A percentile compares a stretch with the other conserved stretches of the same genome.
These are phyloP conservation scores for Pythium phragmitis DNA, from an alignment of 352 stramenopile genomes.

Conservation along the genomic window DNA sequence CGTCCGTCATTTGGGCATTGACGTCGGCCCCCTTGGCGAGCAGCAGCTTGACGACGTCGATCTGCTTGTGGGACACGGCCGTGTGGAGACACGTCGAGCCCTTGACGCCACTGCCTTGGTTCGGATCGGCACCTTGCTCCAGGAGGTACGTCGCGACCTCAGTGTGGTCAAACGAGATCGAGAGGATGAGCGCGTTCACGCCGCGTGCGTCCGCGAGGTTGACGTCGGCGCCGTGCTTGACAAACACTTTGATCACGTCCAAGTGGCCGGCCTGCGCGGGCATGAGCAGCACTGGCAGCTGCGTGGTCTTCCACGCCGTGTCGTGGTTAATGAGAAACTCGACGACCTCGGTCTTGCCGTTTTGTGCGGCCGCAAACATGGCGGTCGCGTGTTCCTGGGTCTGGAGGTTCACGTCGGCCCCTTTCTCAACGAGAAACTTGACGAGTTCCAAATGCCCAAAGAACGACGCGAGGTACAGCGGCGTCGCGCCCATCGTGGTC, in stretches of 20 bases:
- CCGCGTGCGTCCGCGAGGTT: slow-evolving; percentile 59
- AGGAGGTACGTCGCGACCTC: slow-evolving; percentile 24
- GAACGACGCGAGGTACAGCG: slow-evolving; percentile 28
- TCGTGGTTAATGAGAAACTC: slow-evolving; percentile 25
- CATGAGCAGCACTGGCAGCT: slow-evolving; percentile 29
- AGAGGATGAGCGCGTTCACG: slow-evolving; percentile 48
- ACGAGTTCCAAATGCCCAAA: slow-evolving; percentile 27
- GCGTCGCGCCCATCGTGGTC: slow-evolving; percentile 25
- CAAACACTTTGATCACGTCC: slow-evolving; percentile 31
- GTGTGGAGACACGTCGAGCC: slow-evolving; percentile 30
- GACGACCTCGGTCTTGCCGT: slow-evolving; percentile 27
- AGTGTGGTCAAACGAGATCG: slow-evolving; percentile 27
- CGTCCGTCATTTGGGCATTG: slow-evolving; percentile 31
- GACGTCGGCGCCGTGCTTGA: slow-evolving; percentile 43
- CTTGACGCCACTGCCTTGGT: slow-evolving; percentile 25
- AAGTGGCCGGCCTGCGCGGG: slow-evolving; percentile 26
- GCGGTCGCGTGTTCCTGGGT: slow-evolving; percentile 25
- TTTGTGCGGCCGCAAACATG: slow-evolving; percentile 25
- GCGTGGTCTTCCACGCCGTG: slow-evolving; percentile 23
- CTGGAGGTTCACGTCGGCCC: slow-evolving; percentile 28
- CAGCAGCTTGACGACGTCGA: slow-evolving; percentile 26
- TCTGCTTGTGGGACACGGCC: slow-evolving; percentile 28
- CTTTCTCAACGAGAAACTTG: slow-evolving; percentile 19
- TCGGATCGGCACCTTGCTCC: slow-evolving; percentile 30
- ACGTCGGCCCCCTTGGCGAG: slow-evolving; percentile 24